These are phyloP conservation scores for Trametes versicolor DNA, from an alignment of 1,284 basidiomycete species.

Conservation along the genomic window DNA sequence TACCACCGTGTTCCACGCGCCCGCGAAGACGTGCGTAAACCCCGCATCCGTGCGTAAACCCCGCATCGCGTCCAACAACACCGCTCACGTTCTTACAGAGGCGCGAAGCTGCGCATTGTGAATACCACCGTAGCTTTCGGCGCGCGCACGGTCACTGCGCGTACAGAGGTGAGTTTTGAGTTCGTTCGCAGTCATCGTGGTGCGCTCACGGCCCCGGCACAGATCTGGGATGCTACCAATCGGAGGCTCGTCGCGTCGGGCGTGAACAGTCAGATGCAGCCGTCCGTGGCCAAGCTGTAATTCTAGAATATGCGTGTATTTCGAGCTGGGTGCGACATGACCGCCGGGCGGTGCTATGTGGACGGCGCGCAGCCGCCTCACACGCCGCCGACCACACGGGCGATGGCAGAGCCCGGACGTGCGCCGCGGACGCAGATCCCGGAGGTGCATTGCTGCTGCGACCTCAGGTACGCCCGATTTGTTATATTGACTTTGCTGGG, in stretches of 20 bases:
- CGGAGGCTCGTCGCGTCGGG: constrained; percentile 26
- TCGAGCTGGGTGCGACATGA: not conserved
- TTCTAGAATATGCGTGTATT: not conserved
- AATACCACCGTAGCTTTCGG: constrained; percentile 27
- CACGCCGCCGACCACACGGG: too few species aligned
- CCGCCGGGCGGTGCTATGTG: too few species aligned
- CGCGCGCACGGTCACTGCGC: constrained; percentile 27
- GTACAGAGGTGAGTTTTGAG: constrained; percentile 20
- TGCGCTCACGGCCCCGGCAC: not conserved
- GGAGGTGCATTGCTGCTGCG: too few species aligned
- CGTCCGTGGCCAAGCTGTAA: constrained; percentile 25
- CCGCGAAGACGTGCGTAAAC: constrained; percentile 60
- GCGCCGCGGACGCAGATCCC: too few species aligned
- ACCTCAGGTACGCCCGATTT: too few species aligned
- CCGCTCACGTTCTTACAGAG: not conserved
- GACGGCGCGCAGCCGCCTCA: too few species aligned
- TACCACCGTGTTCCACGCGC: constrained; percentile 71
- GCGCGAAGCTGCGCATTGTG: constrained; percentile 16
- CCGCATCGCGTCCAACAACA: not conserved
- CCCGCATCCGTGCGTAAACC: constrained; percentile 53
- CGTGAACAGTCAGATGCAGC: constrained; percentile 28
- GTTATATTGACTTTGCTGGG: too few species aligned
- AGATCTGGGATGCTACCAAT: constrained; percentile 33
- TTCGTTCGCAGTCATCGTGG: too few species aligned
- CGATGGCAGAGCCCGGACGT: too few species aligned